Conservation (phyloP, 2,329 filamentous ascomycete genomes). For the Cladorrhinum sp. region DNA sequence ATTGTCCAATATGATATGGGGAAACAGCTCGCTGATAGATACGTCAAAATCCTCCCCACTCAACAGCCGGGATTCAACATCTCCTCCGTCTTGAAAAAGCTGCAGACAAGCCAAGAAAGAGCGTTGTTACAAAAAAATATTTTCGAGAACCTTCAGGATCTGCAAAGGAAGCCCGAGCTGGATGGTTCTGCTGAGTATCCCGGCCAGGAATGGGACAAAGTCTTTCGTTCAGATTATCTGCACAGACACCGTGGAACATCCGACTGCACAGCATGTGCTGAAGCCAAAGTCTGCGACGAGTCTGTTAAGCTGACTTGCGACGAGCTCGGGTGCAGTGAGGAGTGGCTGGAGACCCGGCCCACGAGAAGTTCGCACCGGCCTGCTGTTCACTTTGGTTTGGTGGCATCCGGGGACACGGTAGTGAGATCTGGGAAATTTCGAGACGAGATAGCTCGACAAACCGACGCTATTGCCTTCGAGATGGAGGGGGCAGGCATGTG, state of each 20-base stretch:
- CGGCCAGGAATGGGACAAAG: background rate
- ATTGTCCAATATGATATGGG: slow-evolving; percentile 28
- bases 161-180: background rate
- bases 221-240: background rate
- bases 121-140: background rate
- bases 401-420: slow-evolving; percentile 40
- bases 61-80: background rate
- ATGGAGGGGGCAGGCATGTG: slow-evolving; percentile 37
- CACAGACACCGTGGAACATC: slow-evolving; percentile 28
- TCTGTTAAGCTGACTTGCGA: background rate
- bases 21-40: slow-evolving; percentile 17
- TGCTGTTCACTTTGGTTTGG: slow-evolving; percentile 27
- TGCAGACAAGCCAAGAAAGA: slow-evolving; percentile 22
- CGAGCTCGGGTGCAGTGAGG: background rate
- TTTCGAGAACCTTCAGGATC: background rate
- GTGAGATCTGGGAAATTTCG: slow-evolving; percentile 38
- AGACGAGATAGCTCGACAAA: slow-evolving; percentile 32
- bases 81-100: slow-evolving; percentile 16
- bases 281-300: background rate
- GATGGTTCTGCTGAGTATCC: background rate
- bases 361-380: no score
- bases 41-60: slow-evolving; percentile 25
- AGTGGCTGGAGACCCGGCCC: background rate
- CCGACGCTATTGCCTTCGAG: slow-evolving; percentile 33
- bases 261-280: background rate